Conservation (phyloP, 1,139 yeast species). For the Wickerhamiella pararugosa region DNA sequence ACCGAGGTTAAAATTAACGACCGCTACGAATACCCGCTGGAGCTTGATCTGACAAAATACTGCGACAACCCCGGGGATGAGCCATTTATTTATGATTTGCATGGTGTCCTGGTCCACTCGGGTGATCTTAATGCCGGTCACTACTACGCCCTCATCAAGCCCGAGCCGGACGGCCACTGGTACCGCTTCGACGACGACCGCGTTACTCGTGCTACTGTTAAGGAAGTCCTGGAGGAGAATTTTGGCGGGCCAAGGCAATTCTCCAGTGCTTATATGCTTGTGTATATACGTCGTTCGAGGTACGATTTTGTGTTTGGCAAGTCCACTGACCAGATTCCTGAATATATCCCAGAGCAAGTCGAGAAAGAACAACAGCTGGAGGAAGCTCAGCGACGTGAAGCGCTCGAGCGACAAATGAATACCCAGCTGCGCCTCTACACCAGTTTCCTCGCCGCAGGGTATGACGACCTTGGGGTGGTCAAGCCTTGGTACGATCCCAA, state of each 20-base stretch:
- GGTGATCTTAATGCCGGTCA: conserved; percentile 96
- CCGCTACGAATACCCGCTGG: conserved; percentile 76
- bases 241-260: conserved; percentile 81
- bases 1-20: conserved; percentile 85
- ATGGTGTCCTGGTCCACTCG: conserved; percentile 89
- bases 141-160: conserved; percentile 86
- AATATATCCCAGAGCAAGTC: conserved; percentile 51
- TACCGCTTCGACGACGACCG: conserved; percentile 87
- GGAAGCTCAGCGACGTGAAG: conserved; percentile 40
- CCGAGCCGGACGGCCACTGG: conserved; percentile 62
- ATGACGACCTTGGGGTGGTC: conserved; percentile 65
- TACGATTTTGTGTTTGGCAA: conserved; percentile 45
- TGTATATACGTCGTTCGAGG: conserved; percentile 59
- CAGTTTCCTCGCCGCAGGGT: conserved; percentile 37
- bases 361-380: conserved; percentile 45
- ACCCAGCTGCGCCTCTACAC: conserved; percentile 33
- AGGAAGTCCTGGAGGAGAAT: conserved; percentile 82
- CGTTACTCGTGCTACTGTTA: conserved; percentile 72
- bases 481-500: conserved; percentile 8
- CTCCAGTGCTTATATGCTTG: conserved; percentile 95
- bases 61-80: conserved; percentile 36
- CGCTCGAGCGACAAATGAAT: conserved; percentile 56
- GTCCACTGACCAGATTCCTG: conserved; percentile 49
- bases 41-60: conserved; percentile 66
- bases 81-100: conserved; percentile 66